phyloP scores from a whole-genome alignment of 1,139 yeast genomes.

The Blastobotrys indianensis region DNA sequence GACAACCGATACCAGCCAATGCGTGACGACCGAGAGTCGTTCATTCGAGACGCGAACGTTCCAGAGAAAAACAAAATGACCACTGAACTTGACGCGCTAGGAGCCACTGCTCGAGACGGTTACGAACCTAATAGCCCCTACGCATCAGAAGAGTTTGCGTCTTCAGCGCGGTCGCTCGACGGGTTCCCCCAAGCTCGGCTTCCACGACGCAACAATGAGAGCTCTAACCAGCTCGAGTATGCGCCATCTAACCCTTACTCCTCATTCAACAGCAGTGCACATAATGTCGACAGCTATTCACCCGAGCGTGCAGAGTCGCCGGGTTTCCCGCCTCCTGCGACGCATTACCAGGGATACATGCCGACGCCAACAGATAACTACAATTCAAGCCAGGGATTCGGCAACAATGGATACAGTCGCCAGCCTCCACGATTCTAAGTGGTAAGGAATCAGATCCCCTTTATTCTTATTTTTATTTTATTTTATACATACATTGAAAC shows the following conservation, averaged over 20 bases:
- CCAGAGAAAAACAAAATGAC: constrained; percentile 31
- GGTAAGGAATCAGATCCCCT: neutral
- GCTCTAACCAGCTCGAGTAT: constrained; percentile 6
- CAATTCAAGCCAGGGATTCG: too few relatives aligned
- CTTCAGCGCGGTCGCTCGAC: constrained; percentile 12
- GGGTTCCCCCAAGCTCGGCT: constrained; percentile 23
- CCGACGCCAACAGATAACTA: constrained; percentile 13
- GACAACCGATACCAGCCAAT: constrained; percentile 94
- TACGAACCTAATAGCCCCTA: constrained; percentile 12
- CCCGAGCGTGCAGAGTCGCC: constrained; percentile 13
- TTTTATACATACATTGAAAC: constrained; percentile 1
- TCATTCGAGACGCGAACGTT: constrained; percentile 54
- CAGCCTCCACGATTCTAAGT: constrained; percentile 12
- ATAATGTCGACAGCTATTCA: constrained; percentile 2
- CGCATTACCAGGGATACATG: constrained; percentile 13
- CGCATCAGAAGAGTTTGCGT: constrained; percentile 6
- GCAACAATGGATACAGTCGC: constrained; percentile 3
- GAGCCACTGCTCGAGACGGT: constrained; percentile 72
- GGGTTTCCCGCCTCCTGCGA: constrained; percentile 11
- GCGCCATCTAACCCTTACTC: neutral
- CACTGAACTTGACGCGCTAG: constrained; percentile 79
- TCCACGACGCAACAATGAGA: constrained; percentile 16
- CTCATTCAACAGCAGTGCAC: neutral
- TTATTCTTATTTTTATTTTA: neutral
- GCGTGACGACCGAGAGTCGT: constrained; percentile 93